Evolutionary conservation across 495 filamentous ascomycete species (phyloP), one percentile per base, ranked within the genome.

Genomic region (Chaetomidium leptoderma): DNA sequence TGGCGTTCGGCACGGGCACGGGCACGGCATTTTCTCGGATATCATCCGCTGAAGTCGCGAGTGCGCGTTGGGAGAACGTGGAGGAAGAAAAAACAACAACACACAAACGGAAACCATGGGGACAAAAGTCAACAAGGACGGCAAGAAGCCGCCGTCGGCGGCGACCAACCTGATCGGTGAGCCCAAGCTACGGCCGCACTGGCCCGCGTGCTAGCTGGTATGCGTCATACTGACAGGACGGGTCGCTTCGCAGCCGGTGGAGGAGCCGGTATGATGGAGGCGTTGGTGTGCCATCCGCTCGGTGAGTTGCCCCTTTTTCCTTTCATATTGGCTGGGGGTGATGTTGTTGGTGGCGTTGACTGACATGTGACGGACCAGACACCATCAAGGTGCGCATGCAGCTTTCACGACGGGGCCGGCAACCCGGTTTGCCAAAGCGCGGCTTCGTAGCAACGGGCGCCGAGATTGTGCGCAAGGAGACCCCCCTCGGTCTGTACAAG

Each of bases 371-470:
- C 8, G 7, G 23, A 1, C 21, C 66, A 86, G 92, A 96, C 69
- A 96, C 91, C 26, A 92, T 97, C 78, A 96, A 99, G 83, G 95
- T 99, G 52, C 95, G 95, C 61, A 99, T 99, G 95, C 95, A 99
- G 76, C 86, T 99, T 30, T 97, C 93, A 30, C 81, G 88, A 46
- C 84, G 95, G 66, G 89, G 89, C 47, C 81, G 86, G 49, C 82
- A 84, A 14, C 92, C 90, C 40, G 93, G 93, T 54, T 84, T 55
- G 55, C 73, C 91, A 66, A 83, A 86, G 61, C 88, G 90, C 60
- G 91, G 93, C 36, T 99, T 99, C 79, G 72, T 96, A 47, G 74
- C 75, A 10, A 97, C 95, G 9, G 93, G 95, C 49, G 76, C 76
- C 55, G 90, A 97, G 37, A 97, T 99, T 63, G 86, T 93, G 36